Conservation (phyloP, 164 flowering plant genomes). For the Litsea cubeba region DNA sequence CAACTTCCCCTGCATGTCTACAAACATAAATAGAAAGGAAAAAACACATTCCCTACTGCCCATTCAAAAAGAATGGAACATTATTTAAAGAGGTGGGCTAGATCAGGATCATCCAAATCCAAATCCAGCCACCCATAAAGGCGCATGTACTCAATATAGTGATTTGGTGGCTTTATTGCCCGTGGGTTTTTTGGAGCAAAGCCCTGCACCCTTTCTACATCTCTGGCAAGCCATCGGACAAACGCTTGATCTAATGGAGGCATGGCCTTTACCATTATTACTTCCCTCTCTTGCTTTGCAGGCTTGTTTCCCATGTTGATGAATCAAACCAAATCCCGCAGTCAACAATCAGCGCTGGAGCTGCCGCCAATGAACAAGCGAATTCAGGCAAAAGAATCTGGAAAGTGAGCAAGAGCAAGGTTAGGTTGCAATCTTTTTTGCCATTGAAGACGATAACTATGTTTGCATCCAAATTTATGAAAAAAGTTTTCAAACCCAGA, state of each 20-base stretch:
- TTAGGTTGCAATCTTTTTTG: too few relatives aligned
- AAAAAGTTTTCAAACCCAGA: too few relatives aligned
- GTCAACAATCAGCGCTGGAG: neutral
- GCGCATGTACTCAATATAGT: conserved; percentile 73
- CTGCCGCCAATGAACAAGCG: neutral
- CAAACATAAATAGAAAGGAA: too few relatives aligned
- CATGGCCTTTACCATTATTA: conserved; percentile 43
- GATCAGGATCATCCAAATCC: conserved; percentile 74
- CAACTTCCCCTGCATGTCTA: too few relatives aligned
- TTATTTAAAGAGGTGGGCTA: conserved; percentile 70
- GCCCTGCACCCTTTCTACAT: conserved; percentile 68
- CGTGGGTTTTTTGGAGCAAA: conserved; percentile 47
- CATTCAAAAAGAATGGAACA: neutral
- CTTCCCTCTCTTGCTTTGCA: conserved; percentile 39
- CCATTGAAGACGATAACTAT: too few relatives aligned
- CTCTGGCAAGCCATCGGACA: conserved; percentile 72
- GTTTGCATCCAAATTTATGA: too few relatives aligned
- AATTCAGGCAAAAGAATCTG: neutral
- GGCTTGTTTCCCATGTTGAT: conserved; percentile 69
- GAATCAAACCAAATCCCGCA: neutral
- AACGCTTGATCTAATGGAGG: conserved; percentile 67
- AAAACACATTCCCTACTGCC: neutral
- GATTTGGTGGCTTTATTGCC: conserved; percentile 74
- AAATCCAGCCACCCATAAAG: conserved; percentile 72
- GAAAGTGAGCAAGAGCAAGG: neutral